phyloP scores from a whole-genome alignment of 192 early-diverging fungal species.

The Lunasporangiospora selenospora region DNA sequence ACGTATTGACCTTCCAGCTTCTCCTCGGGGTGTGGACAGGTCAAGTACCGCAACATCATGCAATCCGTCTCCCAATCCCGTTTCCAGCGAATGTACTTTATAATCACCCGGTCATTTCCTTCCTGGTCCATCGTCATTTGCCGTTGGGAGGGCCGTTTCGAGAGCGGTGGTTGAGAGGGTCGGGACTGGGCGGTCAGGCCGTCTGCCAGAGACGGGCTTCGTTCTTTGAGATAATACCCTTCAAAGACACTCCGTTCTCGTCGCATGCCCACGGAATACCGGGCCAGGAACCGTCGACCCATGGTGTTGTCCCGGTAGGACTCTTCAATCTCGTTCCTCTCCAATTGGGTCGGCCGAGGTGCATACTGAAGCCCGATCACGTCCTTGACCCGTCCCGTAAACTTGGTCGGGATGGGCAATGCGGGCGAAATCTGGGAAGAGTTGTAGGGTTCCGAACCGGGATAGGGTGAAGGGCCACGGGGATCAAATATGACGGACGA shows the following conservation, averaged over 20 bases:
- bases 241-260: slow-evolving; percentile 35
- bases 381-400: slow-evolving; percentile 9
- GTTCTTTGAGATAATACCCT: slow-evolving; percentile 25
- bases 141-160: too few relatives aligned
- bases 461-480: slow-evolving; percentile 2
- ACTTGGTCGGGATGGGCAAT: background rate
- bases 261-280: slow-evolving; percentile 18
- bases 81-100: slow-evolving; percentile 31
- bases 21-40: slow-evolving; percentile 30
- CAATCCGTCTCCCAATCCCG: slow-evolving; percentile 41
- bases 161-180: slow-evolving; percentile 8
- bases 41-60: slow-evolving; percentile 39
- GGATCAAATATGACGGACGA: background rate
- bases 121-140: slow-evolving; percentile 29
- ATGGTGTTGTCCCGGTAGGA: slow-evolving; percentile 7
- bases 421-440: slow-evolving; percentile 19
- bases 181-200: background rate
- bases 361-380: slow-evolving; percentile 25
- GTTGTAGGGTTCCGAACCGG: slow-evolving; percentile 1
- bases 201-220: slow-evolving; percentile 18
- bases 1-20: slow-evolving; percentile 29
- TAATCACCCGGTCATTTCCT: slow-evolving; percentile 41
- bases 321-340: slow-evolving; percentile 32
- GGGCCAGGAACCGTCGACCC: slow-evolving; percentile 18
- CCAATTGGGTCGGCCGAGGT: slow-evolving; percentile 20